Conservation (phyloP, 306 rosid species). For the Urtica urens region DNA sequence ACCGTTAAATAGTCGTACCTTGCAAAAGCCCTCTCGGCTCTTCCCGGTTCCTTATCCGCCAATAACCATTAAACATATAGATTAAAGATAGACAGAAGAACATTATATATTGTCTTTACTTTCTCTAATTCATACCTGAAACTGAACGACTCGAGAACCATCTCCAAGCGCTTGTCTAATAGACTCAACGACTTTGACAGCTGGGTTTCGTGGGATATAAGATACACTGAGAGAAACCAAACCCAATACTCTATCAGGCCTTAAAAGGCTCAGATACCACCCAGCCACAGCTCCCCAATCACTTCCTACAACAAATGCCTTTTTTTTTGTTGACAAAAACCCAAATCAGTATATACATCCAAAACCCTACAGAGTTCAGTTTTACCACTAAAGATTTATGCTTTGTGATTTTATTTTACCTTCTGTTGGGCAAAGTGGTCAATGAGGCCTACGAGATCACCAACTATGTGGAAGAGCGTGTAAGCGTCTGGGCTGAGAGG, state of each 20-base stretch:
- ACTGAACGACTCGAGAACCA: constrained; percentile 41
- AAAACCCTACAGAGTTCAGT: not conserved
- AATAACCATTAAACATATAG: too few relatives aligned
- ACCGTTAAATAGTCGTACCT: constrained; percentile 66
- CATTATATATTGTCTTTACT: not conserved
- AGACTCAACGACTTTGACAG: constrained; percentile 25
- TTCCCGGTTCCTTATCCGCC: constrained; percentile 51
- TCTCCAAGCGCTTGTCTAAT: constrained; percentile 32
- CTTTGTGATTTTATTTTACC: constrained; percentile 18
- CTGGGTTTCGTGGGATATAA: constrained; percentile 12
- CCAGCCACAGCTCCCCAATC: constrained; percentile 48
- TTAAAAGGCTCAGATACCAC: constrained; percentile 44
- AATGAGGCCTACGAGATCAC: constrained; percentile 48
- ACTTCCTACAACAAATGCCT: constrained; percentile 56
- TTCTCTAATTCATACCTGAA: constrained; percentile 35
- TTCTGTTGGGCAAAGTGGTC: constrained; percentile 44
- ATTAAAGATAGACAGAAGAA: too few relatives aligned
- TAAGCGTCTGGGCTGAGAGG: constrained; percentile 37
- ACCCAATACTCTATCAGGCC: constrained; percentile 63
- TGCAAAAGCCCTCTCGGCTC: constrained; percentile 70
- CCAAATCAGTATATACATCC: not conserved
- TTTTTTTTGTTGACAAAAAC: not conserved
- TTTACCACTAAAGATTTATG: not conserved
- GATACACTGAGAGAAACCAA: constrained; percentile 39
- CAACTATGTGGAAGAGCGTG: constrained; percentile 31